A percentile compares a stretch with the other conserved stretches of the same genome.
These are phyloP conservation scores for Aspergillus diversus DNA, from an alignment of 495 filamentous ascomycete species.

Conservation along the genomic window DNA sequence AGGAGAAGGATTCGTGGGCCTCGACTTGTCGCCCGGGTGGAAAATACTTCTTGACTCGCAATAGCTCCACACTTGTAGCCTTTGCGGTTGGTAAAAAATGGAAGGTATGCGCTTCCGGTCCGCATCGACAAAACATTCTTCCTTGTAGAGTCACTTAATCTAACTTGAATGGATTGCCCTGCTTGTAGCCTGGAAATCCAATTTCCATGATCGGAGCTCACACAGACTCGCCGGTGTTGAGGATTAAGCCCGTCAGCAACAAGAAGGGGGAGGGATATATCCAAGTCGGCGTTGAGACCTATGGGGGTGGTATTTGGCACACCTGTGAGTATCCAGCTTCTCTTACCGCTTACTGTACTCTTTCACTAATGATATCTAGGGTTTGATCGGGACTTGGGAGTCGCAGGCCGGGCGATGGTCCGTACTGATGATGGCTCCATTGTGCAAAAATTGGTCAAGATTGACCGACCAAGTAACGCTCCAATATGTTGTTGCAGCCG, in stretches of 20 bases:
- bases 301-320: constrained; percentile 82
- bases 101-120: constrained; percentile 55
- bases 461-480: constrained; percentile 76
- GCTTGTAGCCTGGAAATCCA: constrained; percentile 75
- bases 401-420: constrained; percentile 88
- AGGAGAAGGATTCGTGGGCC: constrained; percentile 90
- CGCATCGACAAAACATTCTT: background rate
- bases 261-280: constrained; percentile 85
- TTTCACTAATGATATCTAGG: constrained; percentile 44
- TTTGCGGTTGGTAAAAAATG: constrained; percentile 93
- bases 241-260: constrained; percentile 93
- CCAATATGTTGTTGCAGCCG: background rate
- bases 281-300: constrained; percentile 95
- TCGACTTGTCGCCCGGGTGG: constrained; percentile 80
- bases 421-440: constrained; percentile 73
- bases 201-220: constrained; percentile 96
- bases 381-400: constrained; percentile 94
- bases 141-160: background rate
- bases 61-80: constrained; percentile 90
- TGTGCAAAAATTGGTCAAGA: constrained; percentile 83
- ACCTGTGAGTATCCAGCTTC: constrained; percentile 47
- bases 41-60: constrained; percentile 95
- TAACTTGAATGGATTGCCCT: background rate
- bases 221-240: constrained; percentile 89
- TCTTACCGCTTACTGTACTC: background rate